Evolutionary conservation across 176 grass and related monocot genomes (phyloP).

Genomic region (Luzula sylvatica): DNA sequence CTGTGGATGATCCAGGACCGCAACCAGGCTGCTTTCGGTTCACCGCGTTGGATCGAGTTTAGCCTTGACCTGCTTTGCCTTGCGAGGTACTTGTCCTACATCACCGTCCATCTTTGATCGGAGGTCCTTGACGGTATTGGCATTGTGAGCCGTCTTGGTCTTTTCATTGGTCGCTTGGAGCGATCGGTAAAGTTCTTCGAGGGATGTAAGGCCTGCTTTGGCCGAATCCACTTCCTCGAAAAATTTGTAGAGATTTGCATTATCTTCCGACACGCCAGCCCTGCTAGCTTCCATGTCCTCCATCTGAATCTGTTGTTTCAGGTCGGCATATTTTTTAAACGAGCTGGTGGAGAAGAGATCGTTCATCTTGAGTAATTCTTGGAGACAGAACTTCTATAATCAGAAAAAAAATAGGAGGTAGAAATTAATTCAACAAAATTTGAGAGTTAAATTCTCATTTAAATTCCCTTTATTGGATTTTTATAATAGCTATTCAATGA

Average conservation of each 20-base stretch:
- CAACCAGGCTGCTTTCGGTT: constrained; percentile 35
- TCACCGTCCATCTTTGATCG: constrained; percentile 44
- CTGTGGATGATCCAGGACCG: constrained; percentile 43
- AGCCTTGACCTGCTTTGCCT: constrained; percentile 32
- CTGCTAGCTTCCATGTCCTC: constrained; percentile 12
- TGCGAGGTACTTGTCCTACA: constrained; percentile 33
- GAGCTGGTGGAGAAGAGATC: neutral
- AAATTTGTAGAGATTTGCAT: constrained; percentile 21
- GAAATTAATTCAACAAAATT: no score
- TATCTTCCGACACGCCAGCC: neutral
- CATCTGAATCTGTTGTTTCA: constrained; percentile 16
- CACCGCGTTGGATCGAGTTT: constrained; percentile 35
- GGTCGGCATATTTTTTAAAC: neutral
- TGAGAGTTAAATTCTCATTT: no score
- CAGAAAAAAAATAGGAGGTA: no score
- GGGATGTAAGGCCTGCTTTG: constrained; percentile 13
- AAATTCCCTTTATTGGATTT: no score
- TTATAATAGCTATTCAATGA: no score
- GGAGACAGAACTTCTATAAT: no score
- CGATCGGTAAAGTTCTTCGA: constrained; percentile 8
- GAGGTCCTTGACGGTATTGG: constrained; percentile 28
- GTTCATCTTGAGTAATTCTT: no score
- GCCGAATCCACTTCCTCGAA: constrained; percentile 25
- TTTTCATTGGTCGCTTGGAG: constrained; percentile 20
- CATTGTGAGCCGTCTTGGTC: constrained; percentile 31